These are phyloP conservation scores for Gnaphalium uliginosum DNA, from an alignment of 129 eudicot species.

Conservation along the genomic window DNA sequence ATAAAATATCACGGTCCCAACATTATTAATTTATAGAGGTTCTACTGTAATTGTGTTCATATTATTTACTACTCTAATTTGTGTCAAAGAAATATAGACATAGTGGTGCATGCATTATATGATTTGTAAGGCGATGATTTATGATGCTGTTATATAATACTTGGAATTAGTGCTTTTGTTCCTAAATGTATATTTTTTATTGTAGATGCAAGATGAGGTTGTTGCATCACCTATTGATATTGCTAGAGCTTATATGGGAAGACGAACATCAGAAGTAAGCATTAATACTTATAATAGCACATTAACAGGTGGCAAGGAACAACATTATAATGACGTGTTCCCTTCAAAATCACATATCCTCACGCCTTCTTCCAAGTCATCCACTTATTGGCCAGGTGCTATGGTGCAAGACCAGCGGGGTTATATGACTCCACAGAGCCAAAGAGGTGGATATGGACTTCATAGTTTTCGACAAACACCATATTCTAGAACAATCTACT, in stretches of 20 bases:
- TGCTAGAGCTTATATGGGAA: conserved; percentile 93
- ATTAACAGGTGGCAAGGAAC: conserved; percentile 42
- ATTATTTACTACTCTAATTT: background rate
- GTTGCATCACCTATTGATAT: conserved; percentile 86
- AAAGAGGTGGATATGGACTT: conserved; percentile 57
- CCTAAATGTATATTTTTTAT: background rate
- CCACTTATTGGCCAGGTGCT: conserved; percentile 90
- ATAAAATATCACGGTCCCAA: no score
- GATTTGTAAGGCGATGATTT: background rate
- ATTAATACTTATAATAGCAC: conserved; percentile 37
- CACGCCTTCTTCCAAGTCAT: conserved; percentile 59
- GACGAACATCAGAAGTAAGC: conserved; percentile 56
- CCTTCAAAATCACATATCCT: conserved; percentile 42
- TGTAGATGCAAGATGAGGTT: conserved; percentile 60
- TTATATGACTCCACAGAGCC: conserved; percentile 69
- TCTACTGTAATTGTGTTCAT: background rate
- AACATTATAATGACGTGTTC: conserved; percentile 33
- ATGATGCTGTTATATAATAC: background rate
- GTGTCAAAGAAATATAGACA: conserved; percentile 16
- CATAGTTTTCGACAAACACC: conserved; percentile 75
- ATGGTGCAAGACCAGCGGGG: conserved; percentile 63
- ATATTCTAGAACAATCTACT: conserved; percentile 65
- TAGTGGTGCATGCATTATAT: conserved; percentile 4
- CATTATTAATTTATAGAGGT: no score
- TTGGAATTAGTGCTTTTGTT: conserved; percentile 1